Evolutionary conservation across 2,329 filamentous ascomycete species (phyloP), one percentile per base, ranked within the genome.

Genomic region (Thelonectria discophora): DNA sequence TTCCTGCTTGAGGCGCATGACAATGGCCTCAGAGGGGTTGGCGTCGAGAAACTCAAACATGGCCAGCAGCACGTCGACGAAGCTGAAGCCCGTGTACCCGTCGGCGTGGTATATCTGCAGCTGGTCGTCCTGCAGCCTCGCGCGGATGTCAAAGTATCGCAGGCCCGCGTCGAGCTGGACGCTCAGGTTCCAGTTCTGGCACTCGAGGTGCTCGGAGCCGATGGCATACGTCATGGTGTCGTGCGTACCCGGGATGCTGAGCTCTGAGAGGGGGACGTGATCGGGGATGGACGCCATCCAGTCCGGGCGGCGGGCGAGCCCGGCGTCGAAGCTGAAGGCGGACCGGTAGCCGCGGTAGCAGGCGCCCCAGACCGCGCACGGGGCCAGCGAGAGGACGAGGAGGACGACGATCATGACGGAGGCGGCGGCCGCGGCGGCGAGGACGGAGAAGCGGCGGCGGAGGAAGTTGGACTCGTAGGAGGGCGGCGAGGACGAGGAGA

Each of bases 191-290:
- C 75, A 75, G 67, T 82, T 83, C 72, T 85, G 83, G 68, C 81
- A 84, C 69, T 82, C 78, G 52, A 79, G 76, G 9, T 62, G 57
- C 59, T 76, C 73, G 45, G 70, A 66, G 27, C 61, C 65, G 57
- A 82, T 73, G 46, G 73, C 69, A 64, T 80, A 81, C 17, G 83
- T 84, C 79, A 85, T 79, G 21, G 82, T 84, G 69, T 85, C 82
- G 73, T 85, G 82, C 2, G 82, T 84, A 30, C 83, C 83, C 0
- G 82, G 83, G 60, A 85, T 78, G 47, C 81, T 82, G 43, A 85
- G 75, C 52, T 72, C 76, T 32, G 80, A 76, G 34, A 85, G 71
- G 47, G 72, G 74, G 37, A 75, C 72, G 24, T 72, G 63, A 69
- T 83, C 79, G 27, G 80, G 79, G 11, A 84, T 68, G 7, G 52